Percentiles rank a stretch among this genome's conserved stretches.
Evolutionary conservation across 139 green algal species (phyloP).

Genomic region (Closterium sp.): DNA sequence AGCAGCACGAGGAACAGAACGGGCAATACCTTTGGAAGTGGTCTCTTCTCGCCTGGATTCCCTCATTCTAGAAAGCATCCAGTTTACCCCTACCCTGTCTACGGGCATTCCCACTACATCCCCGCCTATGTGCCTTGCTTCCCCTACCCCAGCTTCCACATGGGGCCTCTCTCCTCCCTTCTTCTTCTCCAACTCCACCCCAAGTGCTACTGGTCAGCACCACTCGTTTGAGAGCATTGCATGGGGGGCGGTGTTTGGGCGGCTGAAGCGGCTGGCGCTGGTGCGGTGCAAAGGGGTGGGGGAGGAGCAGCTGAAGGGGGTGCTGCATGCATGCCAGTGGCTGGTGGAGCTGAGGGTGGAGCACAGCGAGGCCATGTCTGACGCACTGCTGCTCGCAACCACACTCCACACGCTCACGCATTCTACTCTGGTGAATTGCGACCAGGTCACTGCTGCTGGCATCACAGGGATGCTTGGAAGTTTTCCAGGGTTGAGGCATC

Average conservation of each 20-base stretch:
- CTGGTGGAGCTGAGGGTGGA: not conserved
- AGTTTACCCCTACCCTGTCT: not conserved
- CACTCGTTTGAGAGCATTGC: not conserved
- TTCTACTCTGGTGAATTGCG: no score
- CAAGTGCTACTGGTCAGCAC: not conserved
- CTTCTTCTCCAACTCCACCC: not conserved
- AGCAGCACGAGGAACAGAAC: not conserved
- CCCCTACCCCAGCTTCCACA: not conserved
- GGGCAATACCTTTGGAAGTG: not conserved
- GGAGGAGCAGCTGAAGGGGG: not conserved
- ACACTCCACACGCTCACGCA: not conserved
- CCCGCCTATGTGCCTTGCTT: not conserved
- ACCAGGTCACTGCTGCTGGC: no score
- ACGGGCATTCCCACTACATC: not conserved
- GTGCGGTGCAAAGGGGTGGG: not conserved
- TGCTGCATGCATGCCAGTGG: not conserved
- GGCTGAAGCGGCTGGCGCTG: not conserved
- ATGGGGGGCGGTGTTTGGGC: not conserved
- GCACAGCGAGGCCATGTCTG: not conserved
- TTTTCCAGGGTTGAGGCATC: no score
- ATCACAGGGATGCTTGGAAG: no score
- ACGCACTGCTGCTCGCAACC: not conserved
- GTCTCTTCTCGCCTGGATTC: not conserved
- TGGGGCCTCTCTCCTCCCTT: not conserved
- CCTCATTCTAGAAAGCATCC: not conserved